Evolutionary conservation across 192 early-diverging fungal genomes (phyloP).

Genomic region (Coemansia sp.): DNA sequence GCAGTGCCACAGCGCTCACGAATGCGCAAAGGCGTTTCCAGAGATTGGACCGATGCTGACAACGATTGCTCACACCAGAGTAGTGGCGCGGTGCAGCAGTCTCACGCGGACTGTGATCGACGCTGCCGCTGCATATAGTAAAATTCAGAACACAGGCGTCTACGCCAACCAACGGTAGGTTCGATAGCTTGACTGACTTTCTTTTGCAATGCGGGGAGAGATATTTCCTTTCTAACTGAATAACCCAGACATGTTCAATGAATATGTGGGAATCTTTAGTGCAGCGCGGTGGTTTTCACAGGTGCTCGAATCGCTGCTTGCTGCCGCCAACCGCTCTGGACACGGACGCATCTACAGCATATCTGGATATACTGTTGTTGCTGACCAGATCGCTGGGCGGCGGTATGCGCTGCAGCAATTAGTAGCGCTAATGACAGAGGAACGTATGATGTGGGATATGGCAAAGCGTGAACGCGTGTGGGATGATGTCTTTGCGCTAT

Average conservation of each 20-base stretch:
- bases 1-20: slow-evolving; percentile 38
- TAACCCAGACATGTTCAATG: not conserved
- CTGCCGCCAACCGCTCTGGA: not conserved
- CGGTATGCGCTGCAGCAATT: slow-evolving; percentile 22
- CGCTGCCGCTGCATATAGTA: slow-evolving; percentile 49
- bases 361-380: not conserved
- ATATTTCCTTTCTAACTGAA: too few relatives aligned
- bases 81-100: slow-evolving; percentile 13
- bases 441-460: not conserved
- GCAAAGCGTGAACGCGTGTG: slow-evolving; percentile 11
- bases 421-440: slow-evolving; percentile 2
- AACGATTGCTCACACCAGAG: slow-evolving; percentile 25
- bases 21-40: slow-evolving; percentile 40
- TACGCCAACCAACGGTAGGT: slow-evolving; percentile 46
- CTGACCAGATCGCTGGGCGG: slow-evolving; percentile 8
- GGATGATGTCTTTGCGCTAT: slow-evolving; percentile 26
- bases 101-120: slow-evolving; percentile 25
- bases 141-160: slow-evolving; percentile 21
- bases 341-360: not conserved
- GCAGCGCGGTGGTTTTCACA: slow-evolving; percentile 40
- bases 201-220: not conserved
- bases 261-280: slow-evolving; percentile 10
- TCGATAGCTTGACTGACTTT: not conserved
- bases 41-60: slow-evolving; percentile 40
- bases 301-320: slow-evolving; percentile 19